phyloP scores from a whole-genome alignment of 164 flowering plant genomes.

The Litsea cubeba region DNA sequence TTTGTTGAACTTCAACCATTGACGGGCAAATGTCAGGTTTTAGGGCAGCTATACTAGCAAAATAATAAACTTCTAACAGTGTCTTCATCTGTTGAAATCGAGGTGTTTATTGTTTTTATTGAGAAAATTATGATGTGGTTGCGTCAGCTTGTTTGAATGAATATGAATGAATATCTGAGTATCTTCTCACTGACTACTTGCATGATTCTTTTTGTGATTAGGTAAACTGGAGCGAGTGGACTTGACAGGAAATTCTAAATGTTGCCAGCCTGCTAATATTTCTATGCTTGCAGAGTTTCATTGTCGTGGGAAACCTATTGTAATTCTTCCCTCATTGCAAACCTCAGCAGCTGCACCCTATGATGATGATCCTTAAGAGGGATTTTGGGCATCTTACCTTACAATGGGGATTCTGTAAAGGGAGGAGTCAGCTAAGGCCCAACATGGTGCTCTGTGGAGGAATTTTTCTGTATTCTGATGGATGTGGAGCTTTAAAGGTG shows the following conservation, averaged over 20 bases:
- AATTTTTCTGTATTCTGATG: too few relatives aligned
- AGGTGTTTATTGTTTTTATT: too few relatives aligned
- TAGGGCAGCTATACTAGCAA: too few relatives aligned
- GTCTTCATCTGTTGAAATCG: too few relatives aligned
- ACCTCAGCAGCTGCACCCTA: constrained; percentile 23
- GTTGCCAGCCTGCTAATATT: constrained; percentile 16
- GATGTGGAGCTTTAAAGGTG: too few relatives aligned
- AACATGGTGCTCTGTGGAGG: background rate
- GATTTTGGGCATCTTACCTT: background rate
- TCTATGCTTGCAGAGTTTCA: constrained; percentile 34
- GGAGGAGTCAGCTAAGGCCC: background rate
- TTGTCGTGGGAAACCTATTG: constrained; percentile 33
- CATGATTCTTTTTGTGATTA: constrained; percentile 11
- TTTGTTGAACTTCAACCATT: too few relatives aligned
- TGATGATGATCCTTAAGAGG: constrained; percentile 52
- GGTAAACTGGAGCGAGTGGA: constrained; percentile 52
- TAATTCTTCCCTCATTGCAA: constrained; percentile 29
- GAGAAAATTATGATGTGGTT: background rate
- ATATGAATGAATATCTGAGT: background rate
- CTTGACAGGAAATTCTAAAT: constrained; percentile 44
- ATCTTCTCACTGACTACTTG: background rate
- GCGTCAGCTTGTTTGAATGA: background rate
- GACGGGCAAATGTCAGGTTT: too few relatives aligned
- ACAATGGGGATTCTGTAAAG: background rate
- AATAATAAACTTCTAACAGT: too few relatives aligned